phyloP scores from a whole-genome alignment of 1,139 yeast genomes.

The Lodderomyces beijingensis region DNA sequence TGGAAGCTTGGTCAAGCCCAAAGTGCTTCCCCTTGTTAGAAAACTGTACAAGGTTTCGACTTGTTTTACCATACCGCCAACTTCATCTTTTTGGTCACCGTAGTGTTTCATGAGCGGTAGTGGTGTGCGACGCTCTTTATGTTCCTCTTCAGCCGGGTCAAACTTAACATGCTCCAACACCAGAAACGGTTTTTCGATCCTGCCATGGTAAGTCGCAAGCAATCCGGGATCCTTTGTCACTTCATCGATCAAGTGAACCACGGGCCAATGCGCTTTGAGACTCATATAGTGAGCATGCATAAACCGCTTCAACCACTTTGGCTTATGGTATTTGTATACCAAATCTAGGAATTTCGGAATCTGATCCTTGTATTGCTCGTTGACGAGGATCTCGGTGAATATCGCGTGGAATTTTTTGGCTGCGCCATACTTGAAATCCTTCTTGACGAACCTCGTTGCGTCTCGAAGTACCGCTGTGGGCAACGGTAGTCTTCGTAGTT shows the following conservation, averaged over 20 bases:
- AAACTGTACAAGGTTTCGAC: constrained; percentile 20
- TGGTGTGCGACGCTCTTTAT: not conserved
- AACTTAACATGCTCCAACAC: constrained; percentile 14
- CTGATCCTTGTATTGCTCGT: constrained; percentile 25
- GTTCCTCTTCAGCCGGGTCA: not conserved
- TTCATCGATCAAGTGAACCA: constrained; percentile 31
- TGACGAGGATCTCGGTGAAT: constrained; percentile 24
- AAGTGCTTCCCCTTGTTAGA: constrained; percentile 15
- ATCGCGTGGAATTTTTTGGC: constrained; percentile 1
- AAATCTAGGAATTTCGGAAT: constrained; percentile 25
- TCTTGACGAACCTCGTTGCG: constrained; percentile 6
- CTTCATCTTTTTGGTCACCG: constrained; percentile 1
- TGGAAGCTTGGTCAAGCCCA: constrained; percentile 24
- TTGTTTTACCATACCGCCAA: constrained; percentile 10
- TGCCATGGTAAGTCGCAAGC: constrained; percentile 1
- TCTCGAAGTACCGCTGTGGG: constrained; percentile 8
- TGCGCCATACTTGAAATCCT: constrained; percentile 1
- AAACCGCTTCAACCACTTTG: constrained; percentile 22
- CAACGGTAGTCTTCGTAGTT: constrained; percentile 10
- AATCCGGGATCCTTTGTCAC: constrained; percentile 16
- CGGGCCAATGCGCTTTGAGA: constrained; percentile 32
- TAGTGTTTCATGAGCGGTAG: constrained; percentile 6
- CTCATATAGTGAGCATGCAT: constrained; percentile 17
- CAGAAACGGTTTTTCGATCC: constrained; percentile 7
- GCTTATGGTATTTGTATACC: constrained; percentile 21